These are phyloP conservation scores for Dunaliella sp. DNA, from an alignment of 139 green algal genomes.

Conservation along the genomic window DNA sequence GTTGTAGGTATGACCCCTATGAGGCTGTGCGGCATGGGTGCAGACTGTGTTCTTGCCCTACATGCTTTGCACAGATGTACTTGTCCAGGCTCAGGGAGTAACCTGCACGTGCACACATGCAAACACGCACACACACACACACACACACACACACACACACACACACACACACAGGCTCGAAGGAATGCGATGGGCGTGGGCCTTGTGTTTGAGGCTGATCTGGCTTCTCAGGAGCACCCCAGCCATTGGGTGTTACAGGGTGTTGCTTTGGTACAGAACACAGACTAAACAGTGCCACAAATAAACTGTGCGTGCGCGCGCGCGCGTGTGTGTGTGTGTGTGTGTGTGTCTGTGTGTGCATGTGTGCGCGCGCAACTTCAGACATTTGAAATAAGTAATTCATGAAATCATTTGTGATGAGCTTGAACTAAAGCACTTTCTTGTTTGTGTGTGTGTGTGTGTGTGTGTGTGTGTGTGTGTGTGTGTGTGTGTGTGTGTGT, in stretches of 20 bases:
- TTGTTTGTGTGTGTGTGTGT: background rate
- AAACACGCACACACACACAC: background rate
- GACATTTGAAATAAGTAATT: too few relatives aligned
- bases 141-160: background rate
- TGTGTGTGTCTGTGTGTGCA: background rate
- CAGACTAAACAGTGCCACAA: slow-evolving; percentile 46
- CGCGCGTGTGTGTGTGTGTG: background rate
- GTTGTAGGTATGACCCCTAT: too few relatives aligned
- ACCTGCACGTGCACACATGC: too few relatives aligned
- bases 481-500: background rate
- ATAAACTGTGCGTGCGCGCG: background rate
- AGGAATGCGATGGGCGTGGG: slow-evolving; percentile 83
- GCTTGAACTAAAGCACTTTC: background rate
- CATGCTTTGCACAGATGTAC: too few relatives aligned
- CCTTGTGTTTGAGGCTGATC: slow-evolving; percentile 81
- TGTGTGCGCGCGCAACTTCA: background rate
- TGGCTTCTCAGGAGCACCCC: slow-evolving; percentile 68
- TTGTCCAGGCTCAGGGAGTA: too few relatives aligned
- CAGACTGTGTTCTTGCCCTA: too few relatives aligned
- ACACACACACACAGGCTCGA: slow-evolving; percentile 47
- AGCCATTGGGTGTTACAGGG: slow-evolving; percentile 85
- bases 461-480: background rate
- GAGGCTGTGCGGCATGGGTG: too few relatives aligned
- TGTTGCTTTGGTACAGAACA: slow-evolving; percentile 78
- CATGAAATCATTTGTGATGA: background rate